Base-by-base conservation (phyloP, 345 rosid species). In the Syzygium oleosum region DNA sequence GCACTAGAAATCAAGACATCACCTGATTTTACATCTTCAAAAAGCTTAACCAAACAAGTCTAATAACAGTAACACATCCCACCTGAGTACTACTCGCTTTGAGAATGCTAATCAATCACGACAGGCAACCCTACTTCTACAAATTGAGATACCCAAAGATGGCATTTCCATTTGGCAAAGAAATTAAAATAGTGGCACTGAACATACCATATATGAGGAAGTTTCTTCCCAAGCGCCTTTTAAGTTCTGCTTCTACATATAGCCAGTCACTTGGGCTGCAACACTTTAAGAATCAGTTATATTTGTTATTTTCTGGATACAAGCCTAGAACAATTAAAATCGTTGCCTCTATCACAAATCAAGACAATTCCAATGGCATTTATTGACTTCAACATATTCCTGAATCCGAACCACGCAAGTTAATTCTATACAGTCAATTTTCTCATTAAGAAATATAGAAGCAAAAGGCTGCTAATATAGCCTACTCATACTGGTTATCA, bases 201-300 rank as follows among this genome's bases (percentile, higher is more conserved):
- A 79, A 79, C 88, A 85, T 93, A 97, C 99, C 96, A 90, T 96
- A 92, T n/a, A 98, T 92, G 88, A 98, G 88, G 91, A 96, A 96
- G 88, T 94, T 95, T 89, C 93, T 92, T 79, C 99, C 99, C 87
- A 98, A 95, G 65, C 97, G 96, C 91, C 90, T 91, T 94, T 95
- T 96, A 88, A 98, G 92, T 94, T 98, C 99, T 85, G 96, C 96
- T 90, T 97, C 96, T n/a, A 94, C 95, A 52, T 96, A 97, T 85
- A 92, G 95, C 99, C 99, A 97, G 89, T 98, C 99, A 86, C 95
- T 95, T 61, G 98, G 98, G 93, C 99, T 97, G 93, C 94, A 96
- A 83, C 68, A 87, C 77, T 88, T 86, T 84, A 85, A 88, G 86
- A 87, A 73, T 86, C 43, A 86, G 88, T 89, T 22, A 52, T 43